These are phyloP conservation scores for Suillus brevipes DNA, from an alignment of 768 basidiomycete genomes.

Conservation along the genomic window DNA sequence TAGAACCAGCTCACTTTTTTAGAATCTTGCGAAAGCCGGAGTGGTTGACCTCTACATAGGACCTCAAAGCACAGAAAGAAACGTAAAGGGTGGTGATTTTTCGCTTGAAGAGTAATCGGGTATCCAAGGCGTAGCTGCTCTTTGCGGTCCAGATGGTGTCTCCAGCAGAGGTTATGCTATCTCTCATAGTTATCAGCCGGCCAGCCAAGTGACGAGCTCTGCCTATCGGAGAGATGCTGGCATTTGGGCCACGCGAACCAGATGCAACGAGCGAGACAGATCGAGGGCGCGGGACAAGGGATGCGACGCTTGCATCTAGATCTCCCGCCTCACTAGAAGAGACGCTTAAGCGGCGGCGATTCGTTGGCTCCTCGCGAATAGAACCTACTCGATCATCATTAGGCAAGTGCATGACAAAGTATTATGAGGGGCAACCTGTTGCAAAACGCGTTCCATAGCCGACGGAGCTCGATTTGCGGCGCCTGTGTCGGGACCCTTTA, in stretches of 20 bases:
- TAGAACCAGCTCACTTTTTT: slow-evolving; percentile 71
- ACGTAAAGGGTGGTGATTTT: slow-evolving; percentile 83
- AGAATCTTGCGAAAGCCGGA: slow-evolving; percentile 93
- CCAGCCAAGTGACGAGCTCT: slow-evolving; percentile 41
- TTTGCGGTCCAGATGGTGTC: slow-evolving; percentile 74
- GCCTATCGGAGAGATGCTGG: slow-evolving; percentile 36
- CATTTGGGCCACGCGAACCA: slow-evolving; percentile 23
- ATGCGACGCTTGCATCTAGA: slow-evolving; percentile 40
- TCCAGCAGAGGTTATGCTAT: slow-evolving; percentile 48
- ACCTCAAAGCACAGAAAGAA: slow-evolving; percentile 69
- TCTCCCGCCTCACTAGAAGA: slow-evolving; percentile 49
- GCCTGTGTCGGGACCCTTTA: slow-evolving; percentile 30
- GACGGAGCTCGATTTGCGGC: slow-evolving; percentile 36
- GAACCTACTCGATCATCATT: slow-evolving; percentile 9
- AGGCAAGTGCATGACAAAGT: background rate
- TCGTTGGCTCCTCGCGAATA: slow-evolving; percentile 10
- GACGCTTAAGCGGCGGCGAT: slow-evolving; percentile 41
- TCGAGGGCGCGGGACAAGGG: slow-evolving; percentile 19
- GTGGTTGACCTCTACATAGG: slow-evolving; percentile 90
- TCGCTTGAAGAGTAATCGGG: slow-evolving; percentile 84
- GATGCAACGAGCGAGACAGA: slow-evolving; percentile 15
- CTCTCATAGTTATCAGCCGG: slow-evolving; percentile 51
- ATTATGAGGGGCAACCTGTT: slow-evolving; percentile 18
- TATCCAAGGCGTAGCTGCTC: slow-evolving; percentile 81
- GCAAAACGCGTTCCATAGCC: slow-evolving; percentile 25